phyloP scores from a whole-genome alignment of 352 stramenopile species.

The Thalassiosira sp. region DNA sequence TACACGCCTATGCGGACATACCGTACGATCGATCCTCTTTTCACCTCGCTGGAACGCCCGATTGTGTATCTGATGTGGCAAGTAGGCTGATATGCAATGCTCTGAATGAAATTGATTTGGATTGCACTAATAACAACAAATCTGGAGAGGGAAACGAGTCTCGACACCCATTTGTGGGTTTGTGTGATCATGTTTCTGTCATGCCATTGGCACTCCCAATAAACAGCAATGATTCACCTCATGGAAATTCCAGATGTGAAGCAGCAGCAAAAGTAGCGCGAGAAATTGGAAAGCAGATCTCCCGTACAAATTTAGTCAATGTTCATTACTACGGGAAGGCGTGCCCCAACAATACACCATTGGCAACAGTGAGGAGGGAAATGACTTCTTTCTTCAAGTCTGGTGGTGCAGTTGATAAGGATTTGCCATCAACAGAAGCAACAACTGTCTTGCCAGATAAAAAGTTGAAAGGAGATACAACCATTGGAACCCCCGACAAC shows the following conservation, averaged over 20 bases:
- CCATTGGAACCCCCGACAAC: conserved; percentile 57
- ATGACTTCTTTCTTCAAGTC: conserved; percentile 73
- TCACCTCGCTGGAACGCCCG: conserved; percentile 66
- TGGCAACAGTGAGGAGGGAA: conserved; percentile 67
- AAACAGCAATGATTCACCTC: conserved; percentile 6
- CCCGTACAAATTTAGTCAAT: conserved; percentile 39
- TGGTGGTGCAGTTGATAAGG: conserved; percentile 16
- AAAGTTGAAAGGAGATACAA: conserved; percentile 33
- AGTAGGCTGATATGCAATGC: conserved; percentile 49
- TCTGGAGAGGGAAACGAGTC: conserved; percentile 6
- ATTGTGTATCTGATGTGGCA: conserved; percentile 52
- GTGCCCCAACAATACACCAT: conserved; percentile 57
- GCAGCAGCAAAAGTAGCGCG: conserved; percentile 47
- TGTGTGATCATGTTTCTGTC: conserved; percentile 78
- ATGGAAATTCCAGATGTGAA: conserved; percentile 1
- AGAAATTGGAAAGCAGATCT: conserved; percentile 56
- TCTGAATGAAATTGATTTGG: conserved; percentile 44
- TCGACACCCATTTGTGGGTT: conserved; percentile 72
- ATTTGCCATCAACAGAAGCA: not conserved
- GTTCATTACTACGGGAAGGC: conserved; percentile 76
- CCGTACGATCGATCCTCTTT: conserved; percentile 81
- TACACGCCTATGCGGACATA: conserved; percentile 75
- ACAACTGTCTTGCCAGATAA: not conserved
- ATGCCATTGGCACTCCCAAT: conserved; percentile 57
- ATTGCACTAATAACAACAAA: conserved; percentile 16